Evolutionary conservation across 805 yeast genomes (phyloP), one percentile per base, ranked within the genome.

Genomic region (Saccharomycopsis malanga): DNA sequence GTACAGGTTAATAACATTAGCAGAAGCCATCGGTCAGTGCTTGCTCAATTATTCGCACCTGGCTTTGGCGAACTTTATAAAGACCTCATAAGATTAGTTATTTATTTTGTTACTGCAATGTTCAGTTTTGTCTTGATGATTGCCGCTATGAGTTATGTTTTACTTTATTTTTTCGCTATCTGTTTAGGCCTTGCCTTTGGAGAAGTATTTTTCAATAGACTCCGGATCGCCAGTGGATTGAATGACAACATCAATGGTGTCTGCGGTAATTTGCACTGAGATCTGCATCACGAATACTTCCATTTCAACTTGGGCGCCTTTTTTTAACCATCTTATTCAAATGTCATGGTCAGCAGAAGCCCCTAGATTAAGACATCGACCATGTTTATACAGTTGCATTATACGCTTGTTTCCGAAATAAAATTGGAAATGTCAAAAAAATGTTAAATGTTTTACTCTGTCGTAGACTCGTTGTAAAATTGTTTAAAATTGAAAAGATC

Each of bases 91-190:
- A 68, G 91, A 56, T 62, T 81, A 15, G 30, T 72, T 0, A 54
- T 84, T 21, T 72, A 79, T 9, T 79, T 84, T 53, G 59, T 77
- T 15, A 75, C 84, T 2, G 82, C 84, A 18, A 68, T 83, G 71
- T 59, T 84, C 42, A 81, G 83, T 10, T 84, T 79, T 58, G 81
- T 81, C 30, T 63, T 84, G 56, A 84, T 84, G 94, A 71, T 84
- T 65, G 88, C 79, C 14, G 83, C 83, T 4, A 84, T 84, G 94
- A 70, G 83, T 35, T 83, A 70, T 59, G 73, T 82, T 6, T 55
- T 82, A 39, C 64, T 77, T 0, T 84, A 84, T 55, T 81, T 84
- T 61, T 84, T 84, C 63, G 91, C 86, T 1, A 79, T 82, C 25
- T 76, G 81, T 15, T 56, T 79, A 15, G 94, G 94, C 9, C 65